Evolutionary conservation across 768 basidiomycete genomes (phyloP).

Genomic region (Phaeotremella skinneri): DNA sequence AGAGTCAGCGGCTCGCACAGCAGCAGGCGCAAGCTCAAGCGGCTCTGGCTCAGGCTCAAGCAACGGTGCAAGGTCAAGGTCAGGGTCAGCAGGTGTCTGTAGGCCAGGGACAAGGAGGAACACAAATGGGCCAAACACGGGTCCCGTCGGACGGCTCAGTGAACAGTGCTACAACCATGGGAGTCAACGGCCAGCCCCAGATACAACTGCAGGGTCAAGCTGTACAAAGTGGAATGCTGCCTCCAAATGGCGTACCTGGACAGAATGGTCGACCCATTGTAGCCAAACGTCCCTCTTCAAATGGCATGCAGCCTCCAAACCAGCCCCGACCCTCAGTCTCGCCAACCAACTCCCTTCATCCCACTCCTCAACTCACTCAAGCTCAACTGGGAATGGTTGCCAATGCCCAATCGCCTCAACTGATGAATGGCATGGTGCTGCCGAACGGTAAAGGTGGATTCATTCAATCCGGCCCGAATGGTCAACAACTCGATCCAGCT

Average conservation of each 20-base stretch:
- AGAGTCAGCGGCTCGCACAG: conserved; percentile 27
- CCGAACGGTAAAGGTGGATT: conserved; percentile 1
- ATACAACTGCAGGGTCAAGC: not conserved
- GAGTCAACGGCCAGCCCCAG: conserved; percentile 8
- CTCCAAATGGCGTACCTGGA: conserved; percentile 15
- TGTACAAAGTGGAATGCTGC: conserved; percentile 7
- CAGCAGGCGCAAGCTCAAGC: conserved; percentile 17
- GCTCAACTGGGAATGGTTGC: not conserved
- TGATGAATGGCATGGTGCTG: conserved; percentile 7
- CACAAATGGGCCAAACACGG: conserved; percentile 11
- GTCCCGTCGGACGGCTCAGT: conserved; percentile 11
- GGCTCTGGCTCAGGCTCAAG: conserved; percentile 23
- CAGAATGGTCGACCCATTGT: conserved; percentile 15
- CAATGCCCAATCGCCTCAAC: conserved; percentile 17
- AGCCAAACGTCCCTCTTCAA: conserved; percentile 13
- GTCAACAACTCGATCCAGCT: conserved; percentile 15
- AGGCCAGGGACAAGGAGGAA: not conserved
- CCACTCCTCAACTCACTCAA: not conserved
- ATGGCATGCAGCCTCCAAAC: conserved; percentile 14
- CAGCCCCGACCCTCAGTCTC: conserved; percentile 15
- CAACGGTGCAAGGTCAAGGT: conserved; percentile 11
- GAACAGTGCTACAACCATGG: not conserved
- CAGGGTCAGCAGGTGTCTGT: conserved; percentile 15
- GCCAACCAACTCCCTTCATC: conserved; percentile 20
- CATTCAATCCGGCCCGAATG: not conserved